A percentile compares a stretch with the other conserved stretches of the same genome.
Conservation (phyloP, 169 alveolate genomes). For the Eimeria necatrix region DNA sequence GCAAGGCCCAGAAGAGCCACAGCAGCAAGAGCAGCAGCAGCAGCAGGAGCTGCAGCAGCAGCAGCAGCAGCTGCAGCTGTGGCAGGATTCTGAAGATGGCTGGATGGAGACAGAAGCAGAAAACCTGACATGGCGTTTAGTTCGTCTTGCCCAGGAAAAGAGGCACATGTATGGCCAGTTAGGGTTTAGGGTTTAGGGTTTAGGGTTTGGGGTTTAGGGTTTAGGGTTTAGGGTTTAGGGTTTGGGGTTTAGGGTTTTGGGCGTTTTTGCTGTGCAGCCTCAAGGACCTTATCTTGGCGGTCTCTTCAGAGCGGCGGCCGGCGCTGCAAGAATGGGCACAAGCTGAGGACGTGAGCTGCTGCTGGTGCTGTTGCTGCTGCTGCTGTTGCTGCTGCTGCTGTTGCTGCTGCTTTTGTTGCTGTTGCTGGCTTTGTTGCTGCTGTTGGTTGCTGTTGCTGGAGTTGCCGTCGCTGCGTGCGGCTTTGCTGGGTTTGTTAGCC, state of each 20-base stretch:
- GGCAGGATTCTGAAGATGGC: background rate
- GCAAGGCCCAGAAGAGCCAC: background rate
- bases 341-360: background rate
- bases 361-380: slow-evolving; percentile 1
- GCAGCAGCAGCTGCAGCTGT: background rate
- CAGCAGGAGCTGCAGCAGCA: slow-evolving; percentile 15
- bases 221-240: slow-evolving; percentile 7
- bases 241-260: background rate
- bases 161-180: slow-evolving; percentile 21
- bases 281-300: background rate
- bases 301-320: slow-evolving; percentile 28
- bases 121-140: slow-evolving; percentile 71
- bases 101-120: slow-evolving; percentile 50
- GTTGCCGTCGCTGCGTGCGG: too few relatives aligned
- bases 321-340: slow-evolving; percentile 46
- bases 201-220: too few relatives aligned
- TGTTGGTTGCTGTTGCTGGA: background rate
- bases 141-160: slow-evolving; percentile 39
- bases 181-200: slow-evolving; percentile 17
- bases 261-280: background rate
- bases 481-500: background rate
- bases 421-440: background rate
- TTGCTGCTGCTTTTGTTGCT: background rate
- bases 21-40: background rate
- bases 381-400: background rate